A percentile compares a stretch with the other conserved stretches of the same genome.
phyloP scores from a whole-genome alignment of 345 rosid genomes.

The Aegle marmelos region DNA sequence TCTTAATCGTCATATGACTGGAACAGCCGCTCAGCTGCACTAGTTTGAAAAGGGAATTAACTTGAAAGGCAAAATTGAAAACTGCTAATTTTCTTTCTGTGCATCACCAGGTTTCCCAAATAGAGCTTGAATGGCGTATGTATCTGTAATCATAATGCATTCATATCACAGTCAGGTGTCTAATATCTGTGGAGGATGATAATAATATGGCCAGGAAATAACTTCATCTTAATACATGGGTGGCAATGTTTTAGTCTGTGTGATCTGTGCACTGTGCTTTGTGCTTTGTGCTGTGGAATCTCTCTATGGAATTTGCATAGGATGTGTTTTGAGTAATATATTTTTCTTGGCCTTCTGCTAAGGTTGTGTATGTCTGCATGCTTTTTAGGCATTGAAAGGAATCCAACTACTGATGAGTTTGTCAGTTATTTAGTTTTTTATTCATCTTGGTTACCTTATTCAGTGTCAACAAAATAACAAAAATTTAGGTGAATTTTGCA shows the following conservation, averaged over 20 bases:
- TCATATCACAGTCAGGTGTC: neutral
- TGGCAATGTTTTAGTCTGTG: neutral
- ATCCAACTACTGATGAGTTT: neutral
- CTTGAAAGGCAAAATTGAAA: neutral
- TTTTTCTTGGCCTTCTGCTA: neutral
- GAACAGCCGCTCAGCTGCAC: neutral
- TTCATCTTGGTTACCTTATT: neutral
- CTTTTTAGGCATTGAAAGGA: neutral
- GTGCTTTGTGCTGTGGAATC: constrained; percentile 2
- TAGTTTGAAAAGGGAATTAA: neutral
- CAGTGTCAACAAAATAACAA: neutral
- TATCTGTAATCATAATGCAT: too few species aligned
- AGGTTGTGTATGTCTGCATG: neutral
- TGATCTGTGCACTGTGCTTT: neutral
- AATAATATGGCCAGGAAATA: neutral
- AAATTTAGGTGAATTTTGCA: neutral
- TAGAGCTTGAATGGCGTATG: neutral
- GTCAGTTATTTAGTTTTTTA: neutral
- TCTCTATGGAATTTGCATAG: neutral
- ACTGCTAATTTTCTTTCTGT: neutral
- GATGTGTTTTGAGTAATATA: neutral
- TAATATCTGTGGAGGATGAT: neutral
- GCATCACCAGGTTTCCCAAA: neutral
- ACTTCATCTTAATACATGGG: neutral
- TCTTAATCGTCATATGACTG: neutral